Conservation (phyloP, 805 yeast species). For the Candida stauntonica region DNA sequence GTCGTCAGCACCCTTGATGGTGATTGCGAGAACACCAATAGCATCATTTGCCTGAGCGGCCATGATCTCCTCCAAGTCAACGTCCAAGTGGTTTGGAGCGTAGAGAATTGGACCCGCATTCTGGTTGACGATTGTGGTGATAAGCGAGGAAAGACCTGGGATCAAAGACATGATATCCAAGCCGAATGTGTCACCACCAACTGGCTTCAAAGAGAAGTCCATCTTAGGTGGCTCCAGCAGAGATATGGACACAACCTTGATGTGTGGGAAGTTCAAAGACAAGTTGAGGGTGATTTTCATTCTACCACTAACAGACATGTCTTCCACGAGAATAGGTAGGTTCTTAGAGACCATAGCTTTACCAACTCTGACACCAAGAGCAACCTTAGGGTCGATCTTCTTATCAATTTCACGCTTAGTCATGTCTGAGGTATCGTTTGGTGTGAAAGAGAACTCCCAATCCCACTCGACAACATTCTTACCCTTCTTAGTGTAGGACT, state of each 20-base stretch:
- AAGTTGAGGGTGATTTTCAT: conserved; percentile 61
- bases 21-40: conserved; percentile 63
- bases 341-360: conserved; percentile 74
- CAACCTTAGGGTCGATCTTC: conserved; percentile 76
- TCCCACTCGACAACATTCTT: conserved; percentile 72
- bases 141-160: conserved; percentile 74
- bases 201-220: conserved; percentile 78
- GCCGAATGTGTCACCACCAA: conserved; percentile 87
- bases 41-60: conserved; percentile 62
- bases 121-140: conserved; percentile 63
- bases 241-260: conserved; percentile 63
- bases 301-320: conserved; percentile 71
- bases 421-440: conserved; percentile 81
- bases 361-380: conserved; percentile 76
- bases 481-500: conserved; percentile 68
- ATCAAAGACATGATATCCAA: conserved; percentile 78
- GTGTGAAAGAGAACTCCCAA: conserved; percentile 78
- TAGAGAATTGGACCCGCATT: conserved; percentile 73
- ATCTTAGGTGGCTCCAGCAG: conserved; percentile 75
- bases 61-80: conserved; percentile 70
- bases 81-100: conserved; percentile 76
- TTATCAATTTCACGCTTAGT: conserved; percentile 67
- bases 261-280: conserved; percentile 71
- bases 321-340: conserved; percentile 74
- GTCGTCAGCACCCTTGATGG: conserved; percentile 48